A percentile compares a stretch with the other conserved stretches of the same genome.
Conservation (phyloP, 441 rosid genomes). For the Erodium moschatum region DNA sequence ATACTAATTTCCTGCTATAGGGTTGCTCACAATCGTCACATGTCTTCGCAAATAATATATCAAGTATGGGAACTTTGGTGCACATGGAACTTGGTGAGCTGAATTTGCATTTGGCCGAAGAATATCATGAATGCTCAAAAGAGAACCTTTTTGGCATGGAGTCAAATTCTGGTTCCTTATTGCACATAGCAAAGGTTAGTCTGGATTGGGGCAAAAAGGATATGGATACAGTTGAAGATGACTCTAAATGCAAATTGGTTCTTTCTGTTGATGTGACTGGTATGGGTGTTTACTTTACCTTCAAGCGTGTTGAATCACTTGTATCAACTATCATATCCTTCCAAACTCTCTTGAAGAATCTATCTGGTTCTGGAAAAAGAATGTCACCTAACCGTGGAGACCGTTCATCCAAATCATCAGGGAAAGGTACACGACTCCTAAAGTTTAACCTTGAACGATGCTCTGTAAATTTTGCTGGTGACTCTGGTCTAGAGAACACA, state of each 20-base stretch:
- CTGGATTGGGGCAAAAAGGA: constrained; percentile 93
- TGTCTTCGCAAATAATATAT: constrained; percentile 82
- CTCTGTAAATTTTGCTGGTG: constrained; percentile 63
- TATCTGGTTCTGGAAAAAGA: constrained; percentile 56
- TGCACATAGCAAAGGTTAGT: constrained; percentile 87
- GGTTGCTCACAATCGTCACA: constrained; percentile 96
- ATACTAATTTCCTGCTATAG: constrained; percentile 35
- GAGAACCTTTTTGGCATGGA: constrained; percentile 82
- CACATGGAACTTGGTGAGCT: constrained; percentile 98
- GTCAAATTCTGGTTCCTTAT: constrained; percentile 83
- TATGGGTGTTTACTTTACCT: constrained; percentile 64
- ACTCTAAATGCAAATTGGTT: constrained; percentile 54
- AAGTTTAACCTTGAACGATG: constrained; percentile 79
- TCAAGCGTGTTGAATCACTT: constrained; percentile 74
- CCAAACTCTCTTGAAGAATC: constrained; percentile 56
- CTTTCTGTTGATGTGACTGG: constrained; percentile 86
- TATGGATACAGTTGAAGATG: constrained; percentile 51
- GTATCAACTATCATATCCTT: constrained; percentile 63
- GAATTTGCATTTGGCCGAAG: constrained; percentile 89
- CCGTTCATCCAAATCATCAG: constrained; percentile 53
- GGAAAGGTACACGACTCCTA: constrained; percentile 74
- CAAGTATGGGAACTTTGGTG: constrained; percentile 60
- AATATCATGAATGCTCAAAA: constrained; percentile 85
- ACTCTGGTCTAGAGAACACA: constrained; percentile 58
- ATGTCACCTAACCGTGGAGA: constrained; percentile 39